Percentiles rank a stretch among this genome's conserved stretches.
Conservation (phyloP, 768 basidiomycete genomes). For the Rhizopogon salebrosus region DNA sequence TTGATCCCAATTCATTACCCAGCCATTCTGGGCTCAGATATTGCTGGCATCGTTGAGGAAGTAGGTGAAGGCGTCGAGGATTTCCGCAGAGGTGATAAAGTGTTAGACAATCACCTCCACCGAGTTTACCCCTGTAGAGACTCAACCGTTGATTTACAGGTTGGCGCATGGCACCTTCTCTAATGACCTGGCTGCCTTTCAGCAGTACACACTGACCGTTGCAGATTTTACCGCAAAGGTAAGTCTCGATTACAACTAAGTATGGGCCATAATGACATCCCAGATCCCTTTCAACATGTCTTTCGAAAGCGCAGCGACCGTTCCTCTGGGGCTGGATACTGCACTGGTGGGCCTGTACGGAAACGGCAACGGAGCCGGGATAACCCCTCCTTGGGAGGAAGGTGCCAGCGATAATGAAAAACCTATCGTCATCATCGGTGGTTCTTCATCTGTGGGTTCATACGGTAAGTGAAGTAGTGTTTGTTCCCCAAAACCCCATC, state of each 20-base stretch:
- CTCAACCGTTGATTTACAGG: constrained; percentile 15
- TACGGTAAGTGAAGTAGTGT: constrained; percentile 27
- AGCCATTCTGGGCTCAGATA: constrained; percentile 29
- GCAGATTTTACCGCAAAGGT: constrained; percentile 35
- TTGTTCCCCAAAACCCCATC: background rate
- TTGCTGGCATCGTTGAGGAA: constrained; percentile 35
- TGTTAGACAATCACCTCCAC: constrained; percentile 22
- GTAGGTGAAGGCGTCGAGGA: constrained; percentile 33
- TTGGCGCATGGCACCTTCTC: constrained; percentile 24
- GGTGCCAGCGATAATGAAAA: constrained; percentile 30
- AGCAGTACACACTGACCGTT: constrained; percentile 33
- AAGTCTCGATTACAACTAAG: background rate
- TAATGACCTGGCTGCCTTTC: constrained; percentile 30
- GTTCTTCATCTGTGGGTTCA: constrained; percentile 43
- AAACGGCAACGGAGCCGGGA: constrained; percentile 30
- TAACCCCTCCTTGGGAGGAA: constrained; percentile 32
- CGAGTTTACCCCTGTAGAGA: constrained; percentile 8
- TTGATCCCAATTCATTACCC: constrained; percentile 30
- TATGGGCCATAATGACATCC: background rate
- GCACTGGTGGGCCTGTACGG: constrained; percentile 45
- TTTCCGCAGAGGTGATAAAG: constrained; percentile 34
- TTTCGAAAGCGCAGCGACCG: constrained; percentile 40
- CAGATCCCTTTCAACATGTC: constrained; percentile 40
- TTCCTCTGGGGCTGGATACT: constrained; percentile 43
- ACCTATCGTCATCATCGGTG: constrained; percentile 45